These are phyloP conservation scores for Fomes fomentarius DNA, from an alignment of 1,284 basidiomycete genomes.

Conservation along the genomic window DNA sequence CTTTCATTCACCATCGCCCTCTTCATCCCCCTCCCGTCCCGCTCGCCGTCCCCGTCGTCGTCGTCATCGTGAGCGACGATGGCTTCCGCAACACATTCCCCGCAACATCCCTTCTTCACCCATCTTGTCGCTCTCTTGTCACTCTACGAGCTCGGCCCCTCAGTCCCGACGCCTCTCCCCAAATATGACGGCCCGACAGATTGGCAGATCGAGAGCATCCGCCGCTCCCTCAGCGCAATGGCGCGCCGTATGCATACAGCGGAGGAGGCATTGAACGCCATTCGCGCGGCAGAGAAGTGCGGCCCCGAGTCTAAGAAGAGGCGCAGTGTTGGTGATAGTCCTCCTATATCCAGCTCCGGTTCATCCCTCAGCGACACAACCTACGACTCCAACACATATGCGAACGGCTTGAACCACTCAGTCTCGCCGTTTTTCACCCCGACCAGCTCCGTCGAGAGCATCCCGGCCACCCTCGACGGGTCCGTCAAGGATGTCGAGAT, in stretches of 20 bases:
- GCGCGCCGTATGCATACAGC: conserved; percentile 64
- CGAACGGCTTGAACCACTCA: conserved; percentile 24
- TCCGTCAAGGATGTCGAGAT: conserved; percentile 33
- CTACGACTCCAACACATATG: conserved; percentile 26
- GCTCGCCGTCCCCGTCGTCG: conserved; percentile 18
- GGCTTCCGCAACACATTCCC: conserved; percentile 26
- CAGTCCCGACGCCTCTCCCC: conserved; percentile 53
- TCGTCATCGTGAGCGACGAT: conserved; percentile 26
- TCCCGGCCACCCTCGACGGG: conserved; percentile 40
- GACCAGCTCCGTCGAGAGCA: conserved; percentile 44
- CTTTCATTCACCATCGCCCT: conserved; percentile 7
- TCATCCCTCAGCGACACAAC: conserved; percentile 28
- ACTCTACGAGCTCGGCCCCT: conserved; percentile 42
- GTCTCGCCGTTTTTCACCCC: conserved; percentile 36
- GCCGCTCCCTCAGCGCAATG: conserved; percentile 56
- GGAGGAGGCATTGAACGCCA: conserved; percentile 49
- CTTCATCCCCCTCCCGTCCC: conserved; percentile 13
- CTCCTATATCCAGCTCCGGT: conserved; percentile 29
- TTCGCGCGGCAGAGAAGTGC: conserved; percentile 43
- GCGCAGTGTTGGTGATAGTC: conserved; percentile 48
- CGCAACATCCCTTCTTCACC: conserved; percentile 39
- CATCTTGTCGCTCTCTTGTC: conserved; percentile 44
- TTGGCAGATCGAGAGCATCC: conserved; percentile 67
- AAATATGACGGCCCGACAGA: conserved; percentile 65
- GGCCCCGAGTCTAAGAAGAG: conserved; percentile 54